Conservation (phyloP, 2,329 filamentous ascomycete genomes). For the Chrysoporthe deuterocubensis region DNA sequence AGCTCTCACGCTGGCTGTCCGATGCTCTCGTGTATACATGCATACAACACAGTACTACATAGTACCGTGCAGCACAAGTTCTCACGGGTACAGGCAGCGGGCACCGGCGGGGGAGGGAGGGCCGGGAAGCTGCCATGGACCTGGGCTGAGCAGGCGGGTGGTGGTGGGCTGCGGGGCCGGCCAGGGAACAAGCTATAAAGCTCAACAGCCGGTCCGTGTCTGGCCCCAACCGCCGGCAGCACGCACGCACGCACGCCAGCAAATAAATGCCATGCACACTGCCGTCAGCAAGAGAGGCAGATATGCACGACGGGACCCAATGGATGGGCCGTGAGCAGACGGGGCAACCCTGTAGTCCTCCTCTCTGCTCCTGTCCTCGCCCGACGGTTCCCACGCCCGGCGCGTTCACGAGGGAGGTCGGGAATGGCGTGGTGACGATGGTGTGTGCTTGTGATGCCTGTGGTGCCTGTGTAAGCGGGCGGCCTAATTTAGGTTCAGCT, state of each 20-base stretch:
- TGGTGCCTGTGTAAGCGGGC: neutral
- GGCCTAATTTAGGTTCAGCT: conserved; percentile 1
- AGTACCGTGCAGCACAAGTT: no score
- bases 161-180: neutral
- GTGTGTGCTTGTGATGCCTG: no score
- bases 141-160: neutral
- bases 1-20: no score
- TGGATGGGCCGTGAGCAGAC: neutral
- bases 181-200: neutral
- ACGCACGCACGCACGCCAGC: no score
- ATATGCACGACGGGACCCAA: neutral
- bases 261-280: neutral
- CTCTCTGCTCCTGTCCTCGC: neutral
- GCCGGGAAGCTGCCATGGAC: neutral
- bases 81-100: no score
- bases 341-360: neutral
- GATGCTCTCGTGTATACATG: no score
- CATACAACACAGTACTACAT: no score
- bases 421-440: neutral
- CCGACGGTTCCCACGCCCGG: no score
- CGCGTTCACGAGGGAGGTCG: neutral
- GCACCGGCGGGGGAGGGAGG: no score
- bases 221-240: neutral
- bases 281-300: neutral
- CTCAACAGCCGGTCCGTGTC: neutral